phyloP scores from a whole-genome alignment of 371 early-diverging fungal species.

The Catenaria anguillulae region DNA sequence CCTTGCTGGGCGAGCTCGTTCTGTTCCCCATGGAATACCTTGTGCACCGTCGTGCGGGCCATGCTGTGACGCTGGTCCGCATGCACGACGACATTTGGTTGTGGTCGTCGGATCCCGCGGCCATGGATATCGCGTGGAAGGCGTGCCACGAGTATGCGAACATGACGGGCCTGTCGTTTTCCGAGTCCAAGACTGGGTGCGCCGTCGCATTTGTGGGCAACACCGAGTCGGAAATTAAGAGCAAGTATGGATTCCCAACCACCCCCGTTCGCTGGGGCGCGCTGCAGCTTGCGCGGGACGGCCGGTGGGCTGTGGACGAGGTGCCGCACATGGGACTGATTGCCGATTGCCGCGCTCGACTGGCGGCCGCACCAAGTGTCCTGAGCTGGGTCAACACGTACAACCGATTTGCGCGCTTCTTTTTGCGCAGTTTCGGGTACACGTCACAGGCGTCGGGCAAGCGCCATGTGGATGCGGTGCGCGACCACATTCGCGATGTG shows the following conservation, averaged over 20 bases:
- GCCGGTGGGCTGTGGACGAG: constrained; percentile 7
- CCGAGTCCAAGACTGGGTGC: constrained; percentile 12
- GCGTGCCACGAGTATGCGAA: constrained; percentile 7
- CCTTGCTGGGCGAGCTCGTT: constrained; percentile 10
- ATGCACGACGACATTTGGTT: constrained; percentile 15
- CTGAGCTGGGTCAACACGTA: constrained; percentile 16
- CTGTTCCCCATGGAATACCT: constrained; percentile 11
- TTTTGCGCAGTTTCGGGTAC: constrained; percentile 7
- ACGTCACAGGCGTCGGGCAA: neutral
- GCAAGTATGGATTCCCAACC: constrained; percentile 6
- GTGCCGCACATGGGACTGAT: neutral
- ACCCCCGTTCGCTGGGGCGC: constrained; percentile 10
- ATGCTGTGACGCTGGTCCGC: constrained; percentile 5
- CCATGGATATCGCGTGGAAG: constrained; percentile 11
- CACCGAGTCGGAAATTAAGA: neutral
- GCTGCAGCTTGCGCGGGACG: constrained; percentile 5
- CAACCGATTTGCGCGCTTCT: constrained; percentile 16
- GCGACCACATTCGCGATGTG: constrained; percentile 3
- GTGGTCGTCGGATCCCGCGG: constrained; percentile 6
- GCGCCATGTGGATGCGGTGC: constrained; percentile 9
- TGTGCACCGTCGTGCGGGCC: constrained; percentile 1
- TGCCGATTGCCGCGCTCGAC: constrained; percentile 8
- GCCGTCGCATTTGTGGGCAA: too few relatives aligned
- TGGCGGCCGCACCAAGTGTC: constrained; percentile 9
- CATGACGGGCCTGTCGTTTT: constrained; percentile 9